Conservation (phyloP, 257 asterid genomes). For the Misopates orontium region DNA sequence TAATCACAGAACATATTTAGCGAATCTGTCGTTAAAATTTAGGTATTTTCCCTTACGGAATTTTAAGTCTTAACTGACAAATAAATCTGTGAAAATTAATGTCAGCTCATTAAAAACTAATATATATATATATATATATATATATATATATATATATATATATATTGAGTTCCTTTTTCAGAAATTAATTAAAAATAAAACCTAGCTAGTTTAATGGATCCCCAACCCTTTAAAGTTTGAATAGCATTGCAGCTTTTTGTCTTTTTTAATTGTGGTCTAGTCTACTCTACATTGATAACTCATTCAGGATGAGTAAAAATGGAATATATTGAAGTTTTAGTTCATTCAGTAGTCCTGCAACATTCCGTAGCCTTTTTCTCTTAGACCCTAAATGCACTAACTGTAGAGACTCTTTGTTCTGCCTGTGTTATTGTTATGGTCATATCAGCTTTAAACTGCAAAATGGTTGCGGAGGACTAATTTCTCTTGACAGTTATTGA, state of each 20-base stretch:
- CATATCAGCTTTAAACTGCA: slow-evolving; percentile 7
- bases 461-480: neutral
- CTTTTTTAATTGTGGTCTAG: neutral
- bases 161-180: neutral
- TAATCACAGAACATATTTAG: too few species aligned
- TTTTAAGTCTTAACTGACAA: too few species aligned
- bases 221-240: neutral
- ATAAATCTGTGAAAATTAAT: too few species aligned
- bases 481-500: slow-evolving; percentile 12
- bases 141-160: too few species aligned
- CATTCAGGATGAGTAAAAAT: neutral
- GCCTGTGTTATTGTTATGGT: neutral
- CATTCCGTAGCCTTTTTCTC: neutral
- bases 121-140: too few species aligned
- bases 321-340: neutral
- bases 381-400: slow-evolving; percentile 17
- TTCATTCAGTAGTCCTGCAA: slow-evolving; percentile 20
- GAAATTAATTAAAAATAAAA: neutral
- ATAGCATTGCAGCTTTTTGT: slow-evolving; percentile 2
- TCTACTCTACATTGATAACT: slow-evolving; percentile 16
- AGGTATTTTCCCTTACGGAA: too few species aligned
- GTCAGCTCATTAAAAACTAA: too few species aligned
- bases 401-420: slow-evolving; percentile 8
- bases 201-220: too few species aligned
- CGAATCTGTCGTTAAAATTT: too few species aligned